Conservation (phyloP, 2,329 filamentous ascomycete species). For the Ophiostoma sp. region DNA sequence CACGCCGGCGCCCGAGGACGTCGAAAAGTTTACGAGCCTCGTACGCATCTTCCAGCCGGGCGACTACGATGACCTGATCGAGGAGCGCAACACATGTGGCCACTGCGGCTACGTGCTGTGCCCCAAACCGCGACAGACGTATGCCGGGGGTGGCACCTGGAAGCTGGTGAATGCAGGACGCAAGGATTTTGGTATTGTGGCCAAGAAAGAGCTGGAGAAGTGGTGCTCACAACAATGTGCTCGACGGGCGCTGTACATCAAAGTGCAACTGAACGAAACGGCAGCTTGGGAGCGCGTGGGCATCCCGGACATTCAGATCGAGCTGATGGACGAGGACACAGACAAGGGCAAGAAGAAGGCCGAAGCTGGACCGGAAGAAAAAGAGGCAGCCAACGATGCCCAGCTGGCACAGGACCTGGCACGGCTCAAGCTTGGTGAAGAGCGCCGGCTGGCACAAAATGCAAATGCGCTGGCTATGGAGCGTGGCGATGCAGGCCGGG, state of each 20-base stretch:
- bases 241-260: constrained; percentile 76
- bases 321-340: constrained; percentile 65
- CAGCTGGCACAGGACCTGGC: constrained; percentile 42
- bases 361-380: background rate
- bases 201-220: constrained; percentile 70
- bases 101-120: constrained; percentile 86
- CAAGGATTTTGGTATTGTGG: constrained; percentile 66
- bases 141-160: constrained; percentile 62
- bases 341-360: constrained; percentile 41
- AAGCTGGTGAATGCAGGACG: constrained; percentile 59
- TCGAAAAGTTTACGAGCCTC: constrained; percentile 62
- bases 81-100: constrained; percentile 81
- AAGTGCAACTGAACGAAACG: constrained; percentile 82
- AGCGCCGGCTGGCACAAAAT: constrained; percentile 44
- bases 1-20: constrained; percentile 58
- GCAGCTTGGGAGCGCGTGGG: constrained; percentile 80
- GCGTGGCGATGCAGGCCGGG: constrained; percentile 40
- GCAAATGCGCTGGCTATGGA: constrained; percentile 52
- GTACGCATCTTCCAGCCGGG: constrained; percentile 76
- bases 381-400: constrained; percentile 18
- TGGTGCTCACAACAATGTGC: constrained; percentile 87
- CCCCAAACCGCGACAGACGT: constrained; percentile 58
- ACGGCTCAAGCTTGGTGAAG: constrained; percentile 47
- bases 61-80: constrained; percentile 86
- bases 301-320: constrained; percentile 56